Evolutionary conservation across 805 yeast genomes (phyloP).

Genomic region (Hyphopichia homilentoma): DNA sequence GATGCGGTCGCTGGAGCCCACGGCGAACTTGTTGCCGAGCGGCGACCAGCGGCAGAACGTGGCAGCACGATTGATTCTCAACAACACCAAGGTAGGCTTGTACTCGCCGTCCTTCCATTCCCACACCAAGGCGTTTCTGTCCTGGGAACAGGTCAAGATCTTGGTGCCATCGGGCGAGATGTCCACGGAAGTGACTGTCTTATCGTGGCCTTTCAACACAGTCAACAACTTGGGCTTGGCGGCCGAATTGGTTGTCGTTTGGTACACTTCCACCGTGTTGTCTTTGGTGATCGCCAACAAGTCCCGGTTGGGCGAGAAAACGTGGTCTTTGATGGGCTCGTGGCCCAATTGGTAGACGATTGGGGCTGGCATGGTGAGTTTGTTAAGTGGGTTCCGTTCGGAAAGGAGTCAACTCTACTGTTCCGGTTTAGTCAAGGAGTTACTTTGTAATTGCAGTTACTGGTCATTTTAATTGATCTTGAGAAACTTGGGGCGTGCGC

Average conservation of each 20-base stretch:
- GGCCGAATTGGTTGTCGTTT: slow-evolving; percentile 41
- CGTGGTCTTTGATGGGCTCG: slow-evolving; percentile 87
- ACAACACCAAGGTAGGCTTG: slow-evolving; percentile 86
- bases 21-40: slow-evolving; percentile 91
- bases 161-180: slow-evolving; percentile 75
- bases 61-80: slow-evolving; percentile 94
- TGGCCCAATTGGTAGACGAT: slow-evolving; percentile 65
- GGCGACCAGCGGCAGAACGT: slow-evolving; percentile 96
- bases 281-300: slow-evolving; percentile 80
- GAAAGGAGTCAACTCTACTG: slow-evolving; percentile 15
- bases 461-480: too few relatives aligned
- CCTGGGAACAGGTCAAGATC: slow-evolving; percentile 96
- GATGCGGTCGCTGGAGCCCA: slow-evolving; percentile 91
- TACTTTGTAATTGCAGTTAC: too few relatives aligned
- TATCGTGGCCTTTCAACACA: slow-evolving; percentile 79
- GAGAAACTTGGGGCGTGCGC: too few relatives aligned
- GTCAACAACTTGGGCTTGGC: slow-evolving; percentile 59
- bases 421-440: too few relatives aligned
- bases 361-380: too few relatives aligned
- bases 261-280: slow-evolving; percentile 70
- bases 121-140: slow-evolving; percentile 97
- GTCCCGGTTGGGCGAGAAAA: slow-evolving; percentile 65
- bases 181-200: slow-evolving; percentile 92
- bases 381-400: too few relatives aligned
- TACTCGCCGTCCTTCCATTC: slow-evolving; percentile 54